Evolutionary conservation across 2,329 filamentous ascomycete species (phyloP).

Genomic region (Paradendryphiella salina): DNA sequence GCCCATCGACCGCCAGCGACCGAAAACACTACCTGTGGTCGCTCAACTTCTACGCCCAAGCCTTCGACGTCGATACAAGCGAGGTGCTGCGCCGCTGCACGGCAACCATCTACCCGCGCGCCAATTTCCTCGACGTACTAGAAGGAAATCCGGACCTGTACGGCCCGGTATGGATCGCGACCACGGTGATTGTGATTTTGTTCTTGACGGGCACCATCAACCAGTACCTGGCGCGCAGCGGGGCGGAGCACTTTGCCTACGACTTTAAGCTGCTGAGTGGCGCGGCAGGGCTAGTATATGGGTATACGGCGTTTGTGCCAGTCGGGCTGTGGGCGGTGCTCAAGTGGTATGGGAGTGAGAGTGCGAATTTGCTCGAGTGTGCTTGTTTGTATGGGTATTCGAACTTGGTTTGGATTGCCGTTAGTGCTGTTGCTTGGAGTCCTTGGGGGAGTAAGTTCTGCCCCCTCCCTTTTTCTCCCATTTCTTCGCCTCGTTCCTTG

Average conservation of each 20-base stretch:
- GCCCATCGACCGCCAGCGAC: slow-evolving; percentile 25
- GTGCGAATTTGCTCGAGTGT: slow-evolving; percentile 90
- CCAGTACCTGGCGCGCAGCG: slow-evolving; percentile 75
- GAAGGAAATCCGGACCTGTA: slow-evolving; percentile 97
- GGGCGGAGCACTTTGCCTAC: slow-evolving; percentile 76
- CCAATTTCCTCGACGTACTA: slow-evolving; percentile 94
- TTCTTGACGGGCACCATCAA: slow-evolving; percentile 95
- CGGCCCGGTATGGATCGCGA: slow-evolving; percentile 98
- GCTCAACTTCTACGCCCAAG: slow-evolving; percentile 91
- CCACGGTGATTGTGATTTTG: slow-evolving; percentile 91
- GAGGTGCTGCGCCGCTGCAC: slow-evolving; percentile 86
- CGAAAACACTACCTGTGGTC: slow-evolving; percentile 89
- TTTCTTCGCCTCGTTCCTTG: not conserved
- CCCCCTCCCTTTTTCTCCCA: not conserved
- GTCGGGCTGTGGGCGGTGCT: slow-evolving; percentile 83
- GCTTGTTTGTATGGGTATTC: slow-evolving; percentile 95
- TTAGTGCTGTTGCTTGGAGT: slow-evolving; percentile 89
- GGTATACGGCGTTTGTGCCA: slow-evolving; percentile 83
- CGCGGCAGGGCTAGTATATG: slow-evolving; percentile 90
- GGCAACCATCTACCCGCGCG: slow-evolving; percentile 84
- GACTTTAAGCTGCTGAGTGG: slow-evolving; percentile 88
- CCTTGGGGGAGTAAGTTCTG: slow-evolving; percentile 64
- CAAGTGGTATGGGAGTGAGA: slow-evolving; percentile 94
- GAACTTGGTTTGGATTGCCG: slow-evolving; percentile 96
- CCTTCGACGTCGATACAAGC: slow-evolving; percentile 96